Conservation (phyloP, 2,329 filamentous ascomycete species). For the Claviceps arundinis region DNA sequence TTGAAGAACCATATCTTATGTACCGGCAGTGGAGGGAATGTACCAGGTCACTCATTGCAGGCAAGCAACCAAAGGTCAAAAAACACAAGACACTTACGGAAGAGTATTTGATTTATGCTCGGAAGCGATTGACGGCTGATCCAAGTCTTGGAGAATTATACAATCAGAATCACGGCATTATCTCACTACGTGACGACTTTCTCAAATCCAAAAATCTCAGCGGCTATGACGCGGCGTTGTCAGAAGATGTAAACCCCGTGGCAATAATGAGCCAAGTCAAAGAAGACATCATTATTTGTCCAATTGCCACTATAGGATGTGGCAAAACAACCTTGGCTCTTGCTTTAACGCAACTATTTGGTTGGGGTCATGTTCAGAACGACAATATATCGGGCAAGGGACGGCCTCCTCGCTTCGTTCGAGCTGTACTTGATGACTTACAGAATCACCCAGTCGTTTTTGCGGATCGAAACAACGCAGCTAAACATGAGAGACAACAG, state of each 20-base stretch:
- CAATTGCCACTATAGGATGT: slow-evolving; percentile 86
- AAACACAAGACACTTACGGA: slow-evolving; percentile 86
- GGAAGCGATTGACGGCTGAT: slow-evolving; percentile 56
- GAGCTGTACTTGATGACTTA: slow-evolving; percentile 53
- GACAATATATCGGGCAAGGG: slow-evolving; percentile 80
- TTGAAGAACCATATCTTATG: slow-evolving; percentile 97
- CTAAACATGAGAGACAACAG: slow-evolving; percentile 76
- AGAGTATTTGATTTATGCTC: slow-evolving; percentile 76
- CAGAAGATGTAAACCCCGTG: slow-evolving; percentile 42
- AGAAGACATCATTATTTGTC: slow-evolving; percentile 66
- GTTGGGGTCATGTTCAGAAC: slow-evolving; percentile 90
- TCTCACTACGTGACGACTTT: slow-evolving; percentile 79
- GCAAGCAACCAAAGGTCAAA: slow-evolving; percentile 60
- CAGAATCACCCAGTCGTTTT: slow-evolving; percentile 58
- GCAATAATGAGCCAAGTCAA: slow-evolving; percentile 41
- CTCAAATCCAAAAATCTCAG: slow-evolving; percentile 70
- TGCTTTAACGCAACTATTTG: slow-evolving; percentile 69
- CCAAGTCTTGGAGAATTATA: slow-evolving; percentile 58
- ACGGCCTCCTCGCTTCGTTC: slow-evolving; percentile 66
- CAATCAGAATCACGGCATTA: slow-evolving; percentile 86
- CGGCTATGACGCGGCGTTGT: slow-evolving; percentile 73
- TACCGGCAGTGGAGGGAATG: slow-evolving; percentile 98
- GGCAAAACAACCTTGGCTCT: slow-evolving; percentile 90
- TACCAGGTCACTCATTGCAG: slow-evolving; percentile 75
- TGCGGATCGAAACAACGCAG: slow-evolving; percentile 90